Evolutionary conservation across 2,329 filamentous ascomycete species (phyloP).

Genomic region (Colletotrichum eremochloae): DNA sequence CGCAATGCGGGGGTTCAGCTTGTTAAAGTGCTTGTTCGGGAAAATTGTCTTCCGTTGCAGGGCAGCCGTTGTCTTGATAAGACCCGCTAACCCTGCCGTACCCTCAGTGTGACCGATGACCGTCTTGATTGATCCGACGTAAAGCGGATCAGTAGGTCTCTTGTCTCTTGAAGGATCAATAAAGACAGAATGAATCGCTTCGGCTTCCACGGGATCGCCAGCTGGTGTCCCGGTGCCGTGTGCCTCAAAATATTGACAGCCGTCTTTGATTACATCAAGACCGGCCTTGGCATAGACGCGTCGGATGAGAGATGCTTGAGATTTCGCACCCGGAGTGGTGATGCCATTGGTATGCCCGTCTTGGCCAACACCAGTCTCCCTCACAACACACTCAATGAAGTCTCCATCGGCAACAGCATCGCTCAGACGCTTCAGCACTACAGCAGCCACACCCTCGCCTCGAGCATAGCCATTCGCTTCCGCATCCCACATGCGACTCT

Average conservation of each 20-base stretch:
- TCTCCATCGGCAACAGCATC: conserved; percentile 54
- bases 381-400: conserved; percentile 45
- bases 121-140: background rate
- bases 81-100: background rate
- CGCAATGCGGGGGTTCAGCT: background rate
- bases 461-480: conserved; percentile 65
- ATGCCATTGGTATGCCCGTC: conserved; percentile 71
- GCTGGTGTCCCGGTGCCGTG: conserved; percentile 56
- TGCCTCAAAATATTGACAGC: conserved; percentile 45
- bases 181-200: conserved; percentile 46
- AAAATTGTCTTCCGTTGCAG: background rate
- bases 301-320: conserved; percentile 48
- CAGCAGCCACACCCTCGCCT: conserved; percentile 62
- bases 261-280: conserved; percentile 21
- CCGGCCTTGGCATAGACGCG: conserved; percentile 45
- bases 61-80: background rate
- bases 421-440: conserved; percentile 61
- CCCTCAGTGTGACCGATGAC: background rate
- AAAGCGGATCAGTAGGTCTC: background rate
- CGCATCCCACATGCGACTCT: conserved; percentile 56
- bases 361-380: conserved; percentile 59
- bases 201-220: conserved; percentile 54
- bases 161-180: background rate
- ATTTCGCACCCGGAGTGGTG: conserved; percentile 51
- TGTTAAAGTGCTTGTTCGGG: background rate